Evolutionary conservation across 2,329 filamentous ascomycete species (phyloP).

Genomic region (Diaporthe aspalathi): DNA sequence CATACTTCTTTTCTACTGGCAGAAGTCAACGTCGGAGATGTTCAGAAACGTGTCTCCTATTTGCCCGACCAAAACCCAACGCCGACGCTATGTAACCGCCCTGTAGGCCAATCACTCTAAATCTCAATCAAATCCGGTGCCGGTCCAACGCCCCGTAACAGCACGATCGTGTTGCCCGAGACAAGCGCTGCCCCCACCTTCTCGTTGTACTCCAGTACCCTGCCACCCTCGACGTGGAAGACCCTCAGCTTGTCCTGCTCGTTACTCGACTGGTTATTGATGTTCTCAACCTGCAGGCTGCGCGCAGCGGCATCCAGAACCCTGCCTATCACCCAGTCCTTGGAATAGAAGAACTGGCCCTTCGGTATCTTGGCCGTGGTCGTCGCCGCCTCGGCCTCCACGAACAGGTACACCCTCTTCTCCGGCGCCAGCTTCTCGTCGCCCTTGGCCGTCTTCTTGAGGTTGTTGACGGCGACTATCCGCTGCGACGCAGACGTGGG

Average conservation of each 20-base stretch:
- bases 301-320: conserved; percentile 83
- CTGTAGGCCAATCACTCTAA: conserved; percentile 43
- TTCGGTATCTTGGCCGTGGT: conserved; percentile 85
- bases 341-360: conserved; percentile 82
- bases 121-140: conserved; percentile 77
- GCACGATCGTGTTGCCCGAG: conserved; percentile 89
- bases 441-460: conserved; percentile 92
- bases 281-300: conserved; percentile 81
- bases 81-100: conserved; percentile 28
- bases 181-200: conserved; percentile 80
- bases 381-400: conserved; percentile 90
- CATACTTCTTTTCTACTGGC: background rate
- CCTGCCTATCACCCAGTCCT: conserved; percentile 90
- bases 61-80: conserved; percentile 29
- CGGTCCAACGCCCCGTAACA: conserved; percentile 87
- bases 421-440: conserved; percentile 83
- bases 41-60: background rate
- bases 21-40: conserved; percentile 7
- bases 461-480: conserved; percentile 75
- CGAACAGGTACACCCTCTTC: conserved; percentile 89
- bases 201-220: conserved; percentile 87
- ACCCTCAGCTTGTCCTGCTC: conserved; percentile 86
- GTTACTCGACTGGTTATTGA: conserved; percentile 81
- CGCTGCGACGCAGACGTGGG: conserved; percentile 72
- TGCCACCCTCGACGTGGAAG: conserved; percentile 92